Percentiles rank a stretch among this genome's conserved stretches.
These are phyloP conservation scores for Fusarium mangiferae DNA, from an alignment of 2,329 filamentous ascomycete genomes.

Conservation along the genomic window DNA sequence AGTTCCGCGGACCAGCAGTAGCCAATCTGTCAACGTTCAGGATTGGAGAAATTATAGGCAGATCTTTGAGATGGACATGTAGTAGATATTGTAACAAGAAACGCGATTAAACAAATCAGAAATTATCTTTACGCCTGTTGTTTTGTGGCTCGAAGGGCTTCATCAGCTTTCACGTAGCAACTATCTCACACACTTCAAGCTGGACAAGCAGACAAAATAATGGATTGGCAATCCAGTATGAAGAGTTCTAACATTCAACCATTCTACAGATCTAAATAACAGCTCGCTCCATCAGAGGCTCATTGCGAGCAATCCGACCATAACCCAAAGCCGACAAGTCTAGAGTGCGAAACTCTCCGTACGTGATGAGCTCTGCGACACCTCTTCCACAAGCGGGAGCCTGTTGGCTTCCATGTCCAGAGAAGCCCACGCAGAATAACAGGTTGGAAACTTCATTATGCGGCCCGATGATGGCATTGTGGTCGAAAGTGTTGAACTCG, in stretches of 20 bases:
- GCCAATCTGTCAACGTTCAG: not conserved
- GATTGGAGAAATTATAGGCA: not conserved
- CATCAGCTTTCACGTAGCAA: not conserved
- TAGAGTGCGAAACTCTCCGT: constrained; percentile 11
- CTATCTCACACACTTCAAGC: not conserved
- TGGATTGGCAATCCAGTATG: too few species aligned
- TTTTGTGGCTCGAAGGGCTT: not conserved
- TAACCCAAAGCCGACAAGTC: constrained; percentile 11
- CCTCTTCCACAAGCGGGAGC: constrained; percentile 13
- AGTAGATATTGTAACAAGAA: too few species aligned
- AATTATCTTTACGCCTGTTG: not conserved
- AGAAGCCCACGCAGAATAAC: constrained; percentile 10
- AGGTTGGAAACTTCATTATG: not conserved
- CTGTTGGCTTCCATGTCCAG: constrained; percentile 18
- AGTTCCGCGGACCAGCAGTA: not conserved
- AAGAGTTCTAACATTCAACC: not conserved
- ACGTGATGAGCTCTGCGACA: constrained; percentile 14
- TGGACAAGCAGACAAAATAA: too few species aligned
- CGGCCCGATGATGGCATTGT: constrained; percentile 20
- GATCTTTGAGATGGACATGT: not conserved
- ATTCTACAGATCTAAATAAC: not conserved
- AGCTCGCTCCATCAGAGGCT: constrained; percentile 12
- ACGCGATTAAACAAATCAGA: too few species aligned
- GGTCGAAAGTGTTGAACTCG: constrained; percentile 22
- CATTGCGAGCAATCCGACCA: not conserved